These are phyloP conservation scores for Boletellus ananas DNA, from an alignment of 768 basidiomycete species.

Conservation along the genomic window DNA sequence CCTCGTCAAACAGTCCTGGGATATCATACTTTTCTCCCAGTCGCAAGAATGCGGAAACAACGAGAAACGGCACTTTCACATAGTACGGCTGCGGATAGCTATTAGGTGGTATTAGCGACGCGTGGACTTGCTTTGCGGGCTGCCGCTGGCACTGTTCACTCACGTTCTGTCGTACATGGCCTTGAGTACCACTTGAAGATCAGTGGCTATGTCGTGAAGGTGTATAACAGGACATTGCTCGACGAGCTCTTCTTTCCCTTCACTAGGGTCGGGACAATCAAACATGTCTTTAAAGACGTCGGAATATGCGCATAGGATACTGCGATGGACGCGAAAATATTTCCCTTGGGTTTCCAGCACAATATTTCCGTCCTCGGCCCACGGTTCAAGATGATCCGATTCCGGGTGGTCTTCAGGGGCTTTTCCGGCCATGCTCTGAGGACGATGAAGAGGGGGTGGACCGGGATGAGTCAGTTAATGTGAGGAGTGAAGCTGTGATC, in stretches of 20 bases:
- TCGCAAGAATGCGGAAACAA: slow-evolving; percentile 8
- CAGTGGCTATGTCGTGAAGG: slow-evolving; percentile 12
- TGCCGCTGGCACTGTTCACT: neutral
- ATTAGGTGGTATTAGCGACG: neutral
- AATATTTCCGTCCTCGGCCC: slow-evolving; percentile 28
- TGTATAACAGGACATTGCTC: slow-evolving; percentile 21
- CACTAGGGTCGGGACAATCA: slow-evolving; percentile 1
- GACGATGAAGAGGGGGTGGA: too few relatives aligned
- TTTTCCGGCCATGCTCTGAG: neutral
- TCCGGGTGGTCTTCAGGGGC: neutral
- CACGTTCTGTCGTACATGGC: slow-evolving; percentile 17
- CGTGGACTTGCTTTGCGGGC: neutral
- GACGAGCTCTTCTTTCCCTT: slow-evolving; percentile 3
- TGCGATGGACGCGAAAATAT: slow-evolving; percentile 32
- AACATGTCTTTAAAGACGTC: slow-evolving; percentile 33
- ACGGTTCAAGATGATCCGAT: neutral
- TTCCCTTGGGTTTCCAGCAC: slow-evolving; percentile 24
- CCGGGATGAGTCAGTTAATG: too few relatives aligned
- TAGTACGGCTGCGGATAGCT: slow-evolving; percentile 2
- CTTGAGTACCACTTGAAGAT: slow-evolving; percentile 15
- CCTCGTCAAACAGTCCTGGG: slow-evolving; percentile 3
- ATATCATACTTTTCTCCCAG: slow-evolving; percentile 20
- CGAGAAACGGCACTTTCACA: neutral
- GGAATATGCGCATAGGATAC: slow-evolving; percentile 24
- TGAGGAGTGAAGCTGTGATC: too few relatives aligned